A percentile compares a stretch with the other conserved stretches of the same genome.
These are phyloP conservation scores for Clonostachys rhizophaga DNA, from an alignment of 2,329 filamentous ascomycete genomes.

Conservation along the genomic window DNA sequence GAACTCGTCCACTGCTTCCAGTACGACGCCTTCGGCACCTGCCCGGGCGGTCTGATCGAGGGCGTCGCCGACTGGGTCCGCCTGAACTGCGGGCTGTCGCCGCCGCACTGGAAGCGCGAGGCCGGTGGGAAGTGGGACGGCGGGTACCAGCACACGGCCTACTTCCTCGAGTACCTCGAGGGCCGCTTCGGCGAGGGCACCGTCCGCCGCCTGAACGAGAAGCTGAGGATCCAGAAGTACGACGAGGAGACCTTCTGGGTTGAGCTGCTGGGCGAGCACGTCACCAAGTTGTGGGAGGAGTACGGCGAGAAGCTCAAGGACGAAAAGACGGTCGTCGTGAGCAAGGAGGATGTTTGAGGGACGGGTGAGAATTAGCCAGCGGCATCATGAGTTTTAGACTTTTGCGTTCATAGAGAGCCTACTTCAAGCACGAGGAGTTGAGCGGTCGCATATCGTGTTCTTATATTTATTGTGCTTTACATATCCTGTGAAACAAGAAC, in stretches of 20 bases:
- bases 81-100: conserved; percentile 64
- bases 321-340: background rate
- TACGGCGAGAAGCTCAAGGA: conserved; percentile 44
- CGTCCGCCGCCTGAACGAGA: conserved; percentile 62
- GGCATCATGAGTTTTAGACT: no score
- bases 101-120: conserved; percentile 77
- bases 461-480: no score
- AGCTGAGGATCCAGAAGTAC: conserved; percentile 59
- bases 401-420: no score
- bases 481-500: no score
- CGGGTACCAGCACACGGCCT: conserved; percentile 88
- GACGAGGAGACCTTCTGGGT: conserved; percentile 64
- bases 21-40: conserved; percentile 58
- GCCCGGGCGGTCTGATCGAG: conserved; percentile 78
- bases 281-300: conserved; percentile 69
- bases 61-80: conserved; percentile 93
- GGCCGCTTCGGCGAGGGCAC: conserved; percentile 53
- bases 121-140: conserved; percentile 66
- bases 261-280: conserved; percentile 58
- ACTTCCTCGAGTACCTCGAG: conserved; percentile 86
- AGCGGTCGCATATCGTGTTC: no score
- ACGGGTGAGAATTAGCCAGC: no score
- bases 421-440: no score
- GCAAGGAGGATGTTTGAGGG: background rate
- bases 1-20: conserved; percentile 97